Evolutionary conservation across 805 yeast genomes (phyloP).

Genomic region (Hanseniaspora lindneri): DNA sequence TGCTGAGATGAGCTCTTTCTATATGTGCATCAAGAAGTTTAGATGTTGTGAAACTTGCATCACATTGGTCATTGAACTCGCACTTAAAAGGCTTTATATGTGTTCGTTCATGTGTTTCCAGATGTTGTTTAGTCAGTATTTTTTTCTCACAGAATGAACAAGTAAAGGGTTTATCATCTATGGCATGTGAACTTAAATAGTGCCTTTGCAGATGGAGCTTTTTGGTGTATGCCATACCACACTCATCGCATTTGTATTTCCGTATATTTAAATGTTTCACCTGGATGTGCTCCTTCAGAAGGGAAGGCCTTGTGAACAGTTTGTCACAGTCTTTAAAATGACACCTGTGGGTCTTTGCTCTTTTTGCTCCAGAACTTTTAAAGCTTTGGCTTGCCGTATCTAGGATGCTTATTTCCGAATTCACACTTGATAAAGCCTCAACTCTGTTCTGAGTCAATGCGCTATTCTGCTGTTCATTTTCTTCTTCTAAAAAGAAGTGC

Average conservation of each 20-base stretch:
- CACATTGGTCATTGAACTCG: constrained; percentile 39
- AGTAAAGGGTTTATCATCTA: constrained; percentile 50
- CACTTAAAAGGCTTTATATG: constrained; percentile 62
- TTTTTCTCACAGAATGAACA: constrained; percentile 76
- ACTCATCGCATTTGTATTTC: constrained; percentile 58
- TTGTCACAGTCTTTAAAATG: constrained; percentile 56
- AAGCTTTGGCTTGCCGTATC: constrained; percentile 12
- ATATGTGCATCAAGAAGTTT: constrained; percentile 52
- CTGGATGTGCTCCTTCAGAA: constrained; percentile 69
- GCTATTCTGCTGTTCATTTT: too few species aligned
- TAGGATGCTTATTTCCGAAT: constrained; percentile 5
- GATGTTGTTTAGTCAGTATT: constrained; percentile 66
- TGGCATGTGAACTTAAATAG: constrained; percentile 43
- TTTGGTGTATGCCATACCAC: constrained; percentile 56
- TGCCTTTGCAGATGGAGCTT: constrained; percentile 76
- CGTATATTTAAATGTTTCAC: constrained; percentile 60
- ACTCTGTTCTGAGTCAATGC: neutral
- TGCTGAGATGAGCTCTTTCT: constrained; percentile 57
- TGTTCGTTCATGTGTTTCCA: constrained; percentile 69
- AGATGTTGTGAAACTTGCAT: constrained; percentile 38
- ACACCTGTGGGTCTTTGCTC: constrained; percentile 56
- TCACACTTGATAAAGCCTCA: neutral
- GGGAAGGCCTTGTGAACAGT: constrained; percentile 67
- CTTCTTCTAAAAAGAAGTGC: neutral
- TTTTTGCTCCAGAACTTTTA: constrained; percentile 27